These are phyloP conservation scores for Alnus glutinosa DNA, from an alignment of 306 rosid species.

Conservation along the genomic window DNA sequence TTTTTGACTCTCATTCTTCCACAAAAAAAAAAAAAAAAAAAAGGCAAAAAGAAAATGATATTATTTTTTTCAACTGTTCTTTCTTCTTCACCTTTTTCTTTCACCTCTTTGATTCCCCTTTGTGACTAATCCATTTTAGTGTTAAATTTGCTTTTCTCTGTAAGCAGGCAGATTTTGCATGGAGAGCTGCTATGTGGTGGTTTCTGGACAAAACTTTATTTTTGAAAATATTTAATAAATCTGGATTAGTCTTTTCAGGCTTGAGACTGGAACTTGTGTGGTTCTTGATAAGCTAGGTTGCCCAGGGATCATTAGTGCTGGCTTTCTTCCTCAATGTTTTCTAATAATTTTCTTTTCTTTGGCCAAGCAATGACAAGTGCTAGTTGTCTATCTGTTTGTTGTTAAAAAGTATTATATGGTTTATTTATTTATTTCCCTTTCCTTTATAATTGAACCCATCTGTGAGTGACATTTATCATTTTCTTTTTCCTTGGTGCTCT, in stretches of 20 bases:
- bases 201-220: neutral
- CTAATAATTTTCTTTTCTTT: neutral
- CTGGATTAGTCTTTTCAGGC: neutral
- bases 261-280: neutral
- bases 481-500: slow-evolving; percentile 23
- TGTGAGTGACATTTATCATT: neutral
- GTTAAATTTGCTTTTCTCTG: neutral
- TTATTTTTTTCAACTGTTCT: neutral
- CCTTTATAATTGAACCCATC: neutral
- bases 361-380: neutral
- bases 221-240: neutral
- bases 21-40: too few species aligned
- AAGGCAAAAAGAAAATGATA: too few species aligned
- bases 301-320: neutral
- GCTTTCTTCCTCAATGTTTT: neutral
- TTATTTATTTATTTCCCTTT: neutral
- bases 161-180: neutral
- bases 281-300: neutral
- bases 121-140: neutral
- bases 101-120: neutral
- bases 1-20: too few species aligned
- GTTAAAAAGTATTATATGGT: neutral
- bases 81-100: too few species aligned
- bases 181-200: neutral
- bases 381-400: neutral